Base-by-base conservation (phyloP, 805 yeast species). In the Ogataea haglerorum region DNA sequence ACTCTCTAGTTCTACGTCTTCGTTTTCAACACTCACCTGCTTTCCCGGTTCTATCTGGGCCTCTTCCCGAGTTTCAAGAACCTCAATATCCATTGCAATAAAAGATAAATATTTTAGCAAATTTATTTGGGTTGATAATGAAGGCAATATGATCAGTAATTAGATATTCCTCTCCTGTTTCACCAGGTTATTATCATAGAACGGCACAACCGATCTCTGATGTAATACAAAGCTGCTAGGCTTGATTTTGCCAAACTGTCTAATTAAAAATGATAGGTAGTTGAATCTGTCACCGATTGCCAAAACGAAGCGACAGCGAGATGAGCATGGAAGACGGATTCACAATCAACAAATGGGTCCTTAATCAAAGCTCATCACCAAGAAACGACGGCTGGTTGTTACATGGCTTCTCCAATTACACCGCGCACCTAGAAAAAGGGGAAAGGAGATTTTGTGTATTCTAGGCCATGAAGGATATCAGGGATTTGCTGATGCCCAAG, bases 1-100 rank as follows among this genome's bases (percentile, higher is more conserved):
- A 32, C 46, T 46, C 5, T 36, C 40, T 17, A 47, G 21, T 13
- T 46, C 49, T 12, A 41, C 27, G 23, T 47, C 52, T 17, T 31
- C 50, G 14, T 40, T 34, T 6, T 25, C 30, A 4, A 42, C 31
- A 28, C 40, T 31, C 31, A 40, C 26, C 34, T 26, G 23, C 15
- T 38, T 24, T n/a, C 35, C 32, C 10, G 21, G 14, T 18, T 43
- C 46, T 16, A 32, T 10, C 17, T 27, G 35, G 27, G 35, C 19
- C 18, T 40, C 32, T 27, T 34, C 43, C 30, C 40, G 40, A 15
- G 36, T 29, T 25, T 42, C 45, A 22, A 41, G 40, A 21, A 44
- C 29, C 31, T 42, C 47, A 8, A 42, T 42, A 33, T 47, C 47
- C 51, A 47, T 19, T 19, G 21, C 21, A 19, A 19, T 19, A 19